Evolutionary conservation across 805 yeast species (phyloP).

Genomic region (Saccharomycopsis javanensis): DNA sequence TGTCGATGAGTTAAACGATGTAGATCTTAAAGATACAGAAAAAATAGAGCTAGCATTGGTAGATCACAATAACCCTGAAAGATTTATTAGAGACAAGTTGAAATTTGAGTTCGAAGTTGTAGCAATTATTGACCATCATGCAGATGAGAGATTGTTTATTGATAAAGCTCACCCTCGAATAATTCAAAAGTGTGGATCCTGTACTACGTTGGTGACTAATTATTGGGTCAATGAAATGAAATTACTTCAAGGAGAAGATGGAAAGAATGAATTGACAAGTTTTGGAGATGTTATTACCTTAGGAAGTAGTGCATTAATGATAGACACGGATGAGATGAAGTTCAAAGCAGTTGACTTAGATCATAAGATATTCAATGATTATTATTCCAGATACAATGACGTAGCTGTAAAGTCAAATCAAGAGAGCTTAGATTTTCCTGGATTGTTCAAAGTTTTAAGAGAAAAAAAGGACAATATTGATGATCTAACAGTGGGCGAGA

Average conservation of each 20-base stretch:
- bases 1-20: conserved; percentile 47
- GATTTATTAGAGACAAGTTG: conserved; percentile 25
- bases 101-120: conserved; percentile 30
- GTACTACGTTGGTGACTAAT: conserved; percentile 62
- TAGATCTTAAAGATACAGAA: conserved; percentile 7
- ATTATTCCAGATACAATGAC: neutral
- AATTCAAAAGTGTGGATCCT: conserved; percentile 60
- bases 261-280: conserved; percentile 10
- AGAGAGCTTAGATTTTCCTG: conserved; percentile 17
- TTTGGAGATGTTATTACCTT: conserved; percentile 34
- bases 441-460: conserved; percentile 28
- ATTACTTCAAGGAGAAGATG: conserved; percentile 8
- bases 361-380: conserved; percentile 29
- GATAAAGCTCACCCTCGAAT: conserved; percentile 49
- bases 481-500: conserved; percentile 50
- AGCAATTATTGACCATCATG: conserved; percentile 83
- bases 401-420: conserved; percentile 12
- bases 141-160: conserved; percentile 45
- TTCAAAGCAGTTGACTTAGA: conserved; percentile 58
- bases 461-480: conserved; percentile 51
- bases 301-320: conserved; percentile 55
- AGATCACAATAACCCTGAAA: conserved; percentile 72
- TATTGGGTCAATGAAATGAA: conserved; percentile 37
- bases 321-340: conserved; percentile 66
- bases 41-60: conserved; percentile 48